These are phyloP conservation scores for Epichloe coenophiala DNA, from an alignment of 2,329 filamentous ascomycete species.

Conservation along the genomic window DNA sequence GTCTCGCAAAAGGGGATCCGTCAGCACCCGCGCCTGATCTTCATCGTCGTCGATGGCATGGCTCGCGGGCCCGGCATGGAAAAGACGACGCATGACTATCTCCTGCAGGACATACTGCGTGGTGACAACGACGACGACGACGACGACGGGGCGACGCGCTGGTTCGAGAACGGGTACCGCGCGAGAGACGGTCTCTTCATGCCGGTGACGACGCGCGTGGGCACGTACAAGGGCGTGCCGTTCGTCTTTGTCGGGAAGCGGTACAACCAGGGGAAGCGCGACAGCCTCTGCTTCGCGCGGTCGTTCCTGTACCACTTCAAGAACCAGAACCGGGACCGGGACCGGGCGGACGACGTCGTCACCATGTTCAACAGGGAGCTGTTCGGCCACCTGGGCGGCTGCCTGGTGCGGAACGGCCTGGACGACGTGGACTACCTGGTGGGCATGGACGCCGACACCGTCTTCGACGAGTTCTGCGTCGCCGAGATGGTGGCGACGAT, in stretches of 20 bases:
- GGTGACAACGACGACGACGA: conserved; percentile 13
- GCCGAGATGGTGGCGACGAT: conserved; percentile 29
- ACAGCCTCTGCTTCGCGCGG: conserved; percentile 34
- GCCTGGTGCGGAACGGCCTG: conserved; percentile 24
- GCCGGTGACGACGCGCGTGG: conserved; percentile 30
- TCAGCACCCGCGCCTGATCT: conserved; percentile 27
- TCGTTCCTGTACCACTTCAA: conserved; percentile 36
- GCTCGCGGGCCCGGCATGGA: conserved; percentile 31
- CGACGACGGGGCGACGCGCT: conserved; percentile 17
- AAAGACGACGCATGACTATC: conserved; percentile 33
- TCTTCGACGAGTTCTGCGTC: conserved; percentile 31
- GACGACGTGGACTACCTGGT: conserved; percentile 28
- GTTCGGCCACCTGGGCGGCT: conserved; percentile 26
- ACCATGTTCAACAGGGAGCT: conserved; percentile 33
- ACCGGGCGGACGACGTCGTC: conserved; percentile 25
- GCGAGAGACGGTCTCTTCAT: conserved; percentile 32
- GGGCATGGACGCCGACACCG: conserved; percentile 35
- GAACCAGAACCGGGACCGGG: conserved; percentile 6
- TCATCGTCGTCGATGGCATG: conserved; percentile 35
- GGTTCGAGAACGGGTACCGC: conserved; percentile 29
- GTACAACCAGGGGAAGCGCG: conserved; percentile 36
- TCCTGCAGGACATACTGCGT: conserved; percentile 30
- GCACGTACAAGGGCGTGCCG: conserved; percentile 30
- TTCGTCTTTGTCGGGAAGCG: conserved; percentile 35
- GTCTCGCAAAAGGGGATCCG: conserved; percentile 29